Evolutionary conservation across 2,329 filamentous ascomycete species (phyloP).

Genomic region (Aspergillus alliaceus): DNA sequence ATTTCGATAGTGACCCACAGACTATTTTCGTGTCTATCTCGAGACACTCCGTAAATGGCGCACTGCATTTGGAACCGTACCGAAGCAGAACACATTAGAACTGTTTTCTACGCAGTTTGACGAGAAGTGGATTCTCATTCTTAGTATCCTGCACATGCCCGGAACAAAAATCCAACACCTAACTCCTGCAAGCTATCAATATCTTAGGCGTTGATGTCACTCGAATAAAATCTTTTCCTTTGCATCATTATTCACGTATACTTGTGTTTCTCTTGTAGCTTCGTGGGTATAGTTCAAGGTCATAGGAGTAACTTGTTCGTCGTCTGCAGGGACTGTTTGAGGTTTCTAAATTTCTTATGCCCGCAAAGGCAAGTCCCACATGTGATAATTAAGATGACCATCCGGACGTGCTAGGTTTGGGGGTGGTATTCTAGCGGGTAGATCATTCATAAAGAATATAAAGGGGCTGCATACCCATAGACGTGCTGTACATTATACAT

Average conservation of each 20-base stretch:
- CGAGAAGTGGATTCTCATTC: neutral
- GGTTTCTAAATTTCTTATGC: neutral
- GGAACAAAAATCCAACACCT: neutral
- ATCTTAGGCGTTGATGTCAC: neutral
- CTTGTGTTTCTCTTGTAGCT: neutral
- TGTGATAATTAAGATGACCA: neutral
- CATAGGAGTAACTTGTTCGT: neutral
- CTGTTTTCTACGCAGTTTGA: neutral
- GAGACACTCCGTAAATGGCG: neutral
- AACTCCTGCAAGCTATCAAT: neutral
- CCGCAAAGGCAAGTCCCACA: neutral
- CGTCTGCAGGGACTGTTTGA: neutral
- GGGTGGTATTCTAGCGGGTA: neutral
- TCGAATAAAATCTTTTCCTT: neutral
- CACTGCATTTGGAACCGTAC: neutral
- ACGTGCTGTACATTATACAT: neutral
- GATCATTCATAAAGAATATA: neutral
- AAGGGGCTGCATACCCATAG: neutral
- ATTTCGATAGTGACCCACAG: neutral
- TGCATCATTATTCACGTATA: neutral
- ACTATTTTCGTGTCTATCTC: neutral
- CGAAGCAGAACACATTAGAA: neutral
- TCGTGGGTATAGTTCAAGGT: neutral
- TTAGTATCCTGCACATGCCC: neutral
- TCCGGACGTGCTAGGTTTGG: neutral